Evolutionary conservation across 768 basidiomycete genomes (phyloP), one percentile per base, ranked within the genome.

Genomic region (Tulasnella sp.): DNA sequence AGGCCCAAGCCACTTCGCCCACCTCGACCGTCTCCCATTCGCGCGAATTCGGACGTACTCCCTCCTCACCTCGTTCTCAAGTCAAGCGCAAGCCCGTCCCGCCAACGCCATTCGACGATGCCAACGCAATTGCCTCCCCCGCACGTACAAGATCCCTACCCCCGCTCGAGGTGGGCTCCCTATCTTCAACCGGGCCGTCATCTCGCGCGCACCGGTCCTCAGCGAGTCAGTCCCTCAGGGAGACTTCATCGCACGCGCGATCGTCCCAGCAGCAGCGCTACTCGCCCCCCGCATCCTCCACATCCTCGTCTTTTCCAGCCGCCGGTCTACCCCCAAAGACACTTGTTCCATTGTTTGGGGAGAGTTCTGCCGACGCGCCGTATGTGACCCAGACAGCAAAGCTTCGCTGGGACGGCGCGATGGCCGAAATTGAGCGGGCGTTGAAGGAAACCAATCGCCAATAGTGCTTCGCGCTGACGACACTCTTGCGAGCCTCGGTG

Each of bases 391-490:
- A 43, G 35, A 45, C 53, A 19, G 41, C 53, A 21, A 55, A 55
- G 41, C 25, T 55, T 19, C 27, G 41, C 3, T 55, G 27, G 14
- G 53, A 55, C 19, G 53, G 53, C 3, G 42, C 37, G 15, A 40
- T 55, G 41, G 53, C 37, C 29, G 53, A 55, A 34, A 55, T 55
- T 17, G 53, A 55, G 27, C 37, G 42, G 23, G 53, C 53, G 31
- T 29, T 55, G n/a, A 55, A 55, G 39, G 53, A 40, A 27, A 14
- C n/a, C n/a, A n/a, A n/a, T n/a, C n/a, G n/a, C n/a, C n/a, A n/a
- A n/a, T n/a, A n/a, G n/a, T n/a, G n/a, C n/a, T n/a, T n/a, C 25
- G 23, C 25, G 42, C 39, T 52, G 25, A 36, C 29, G 21, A 51
- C 14, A 29, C 35, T 51, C 27, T 39, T n/a, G n/a, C n/a, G n/a